Base-by-base conservation (phyloP, 805 yeast species). In the Candida xiaguanensis region DNA sequence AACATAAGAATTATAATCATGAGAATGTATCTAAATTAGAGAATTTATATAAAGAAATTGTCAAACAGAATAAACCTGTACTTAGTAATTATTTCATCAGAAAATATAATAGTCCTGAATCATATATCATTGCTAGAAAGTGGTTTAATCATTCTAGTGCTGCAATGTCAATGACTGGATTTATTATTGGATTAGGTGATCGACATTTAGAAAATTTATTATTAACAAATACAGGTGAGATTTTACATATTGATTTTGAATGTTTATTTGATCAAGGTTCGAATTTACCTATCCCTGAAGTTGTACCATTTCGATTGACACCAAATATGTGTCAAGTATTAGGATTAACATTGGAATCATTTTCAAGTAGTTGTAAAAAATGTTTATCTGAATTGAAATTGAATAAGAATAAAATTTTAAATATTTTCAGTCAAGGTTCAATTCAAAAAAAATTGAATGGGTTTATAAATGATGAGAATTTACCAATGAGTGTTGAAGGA, bases 151-250 rank as follows among this genome's bases (percentile, higher is more conserved):
- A 95, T 39, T 80, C 96, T 0, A 70, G 85, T 19, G 96, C 97
- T 0, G 98, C 91, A 0, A 93, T 95, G 99, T 89, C 97, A 0
- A 88, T 93, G 70, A 95, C 91, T 4, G 99, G 99, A 0, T 87
- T 86, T 56, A 78, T 93, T 33, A 70, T 93, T 19, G 99, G 99
- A 7, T 71, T 93, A 36, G 99, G 99, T 17, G 99, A 93, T 60
- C 72, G 99, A 28, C 99, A 93, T 56, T 85, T 96, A 49, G 99
- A 93, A 54, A 93, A 93, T 53, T 78, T 93, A 15, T 62, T 93
- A 39, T 75, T 81, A 50, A 82, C 82, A 44, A 75, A 71, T 30
- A 75, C 81, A 3, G 99, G 99, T 1, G 79, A 78, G 7, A 78
- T 88, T 0, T 62, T 93, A 45, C 99, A 93, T 58, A 97, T 93